Evolutionary conservation across 1,284 basidiomycete species (phyloP).

Genomic region (Grifola frondosa): DNA sequence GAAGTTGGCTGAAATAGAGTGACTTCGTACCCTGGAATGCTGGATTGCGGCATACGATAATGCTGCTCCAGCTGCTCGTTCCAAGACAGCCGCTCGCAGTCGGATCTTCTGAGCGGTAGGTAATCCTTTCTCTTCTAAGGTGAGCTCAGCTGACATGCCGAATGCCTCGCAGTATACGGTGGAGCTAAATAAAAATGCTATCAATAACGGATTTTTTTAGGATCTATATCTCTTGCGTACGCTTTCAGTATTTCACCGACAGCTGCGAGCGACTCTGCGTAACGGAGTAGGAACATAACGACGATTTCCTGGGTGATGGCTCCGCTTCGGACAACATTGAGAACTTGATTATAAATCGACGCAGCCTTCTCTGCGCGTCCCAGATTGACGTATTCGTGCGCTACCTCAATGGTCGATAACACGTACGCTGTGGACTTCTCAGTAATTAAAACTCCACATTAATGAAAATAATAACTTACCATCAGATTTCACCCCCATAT

Average conservation of each 20-base stretch:
- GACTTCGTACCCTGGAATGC: conserved; percentile 53
- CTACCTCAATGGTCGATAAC: conserved; percentile 65
- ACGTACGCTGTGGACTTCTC: conserved; percentile 54
- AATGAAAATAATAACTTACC: conserved; percentile 37
- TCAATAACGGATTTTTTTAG: no score
- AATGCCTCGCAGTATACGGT: conserved; percentile 60
- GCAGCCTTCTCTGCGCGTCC: conserved; percentile 72
- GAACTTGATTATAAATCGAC: conserved; percentile 58
- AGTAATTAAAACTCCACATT: neutral
- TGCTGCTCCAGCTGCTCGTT: conserved; percentile 72
- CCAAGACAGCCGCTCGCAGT: conserved; percentile 55
- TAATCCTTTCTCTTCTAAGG: conserved; percentile 46
- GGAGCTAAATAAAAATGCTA: conserved; percentile 39
- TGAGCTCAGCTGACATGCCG: conserved; percentile 41
- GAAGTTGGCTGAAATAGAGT: conserved; percentile 3
- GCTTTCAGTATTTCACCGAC: conserved; percentile 62
- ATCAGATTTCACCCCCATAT: conserved; percentile 39
- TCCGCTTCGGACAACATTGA: conserved; percentile 43
- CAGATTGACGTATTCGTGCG: conserved; percentile 73
- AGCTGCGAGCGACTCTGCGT: conserved; percentile 64
- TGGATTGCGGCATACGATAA: conserved; percentile 68
- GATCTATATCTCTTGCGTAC: conserved; percentile 38
- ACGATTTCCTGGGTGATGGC: conserved; percentile 48
- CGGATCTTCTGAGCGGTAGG: conserved; percentile 59
- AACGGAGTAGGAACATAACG: conserved; percentile 60